Percentiles rank a stretch among this genome's conserved stretches.
Conservation (phyloP, 2,329 filamentous ascomycete genomes). For the Niveomyces coronatus region DNA sequence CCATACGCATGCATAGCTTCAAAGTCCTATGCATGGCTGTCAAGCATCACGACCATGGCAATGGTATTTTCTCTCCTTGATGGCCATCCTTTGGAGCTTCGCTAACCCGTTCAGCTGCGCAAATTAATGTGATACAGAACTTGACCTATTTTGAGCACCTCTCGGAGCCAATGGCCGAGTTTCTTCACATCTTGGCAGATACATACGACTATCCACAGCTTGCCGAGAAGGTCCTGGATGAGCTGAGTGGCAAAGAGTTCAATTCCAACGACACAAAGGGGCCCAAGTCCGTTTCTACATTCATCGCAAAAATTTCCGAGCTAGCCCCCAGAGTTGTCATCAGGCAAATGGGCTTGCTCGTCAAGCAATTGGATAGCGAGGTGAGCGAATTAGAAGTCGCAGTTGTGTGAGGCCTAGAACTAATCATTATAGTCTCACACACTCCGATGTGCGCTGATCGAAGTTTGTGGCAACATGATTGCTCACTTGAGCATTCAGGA, state of each 20-base stretch:
- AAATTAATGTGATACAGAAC: conserved; percentile 96
- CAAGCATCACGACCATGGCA: conserved; percentile 95
- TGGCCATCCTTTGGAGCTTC: conserved; percentile 8
- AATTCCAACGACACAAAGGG: conserved; percentile 93
- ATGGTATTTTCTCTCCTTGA: conserved; percentile 47
- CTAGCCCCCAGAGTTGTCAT: conserved; percentile 85
- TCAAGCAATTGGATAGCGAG: conserved; percentile 92
- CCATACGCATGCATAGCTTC: conserved; percentile 93
- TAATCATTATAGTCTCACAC: conserved; percentile 63
- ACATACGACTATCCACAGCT: conserved; percentile 97
- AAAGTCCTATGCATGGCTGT: conserved; percentile 93
- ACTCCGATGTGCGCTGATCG: conserved; percentile 83
- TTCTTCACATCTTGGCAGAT: conserved; percentile 87
- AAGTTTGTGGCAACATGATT: conserved; percentile 94
- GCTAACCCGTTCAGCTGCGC: conserved; percentile 56
- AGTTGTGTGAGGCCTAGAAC: neutral
- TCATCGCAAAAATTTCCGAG: conserved; percentile 88
- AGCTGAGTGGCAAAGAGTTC: conserved; percentile 96
- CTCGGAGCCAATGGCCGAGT: conserved; percentile 98
- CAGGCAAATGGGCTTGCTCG: conserved; percentile 92
- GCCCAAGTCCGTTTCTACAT: conserved; percentile 90
- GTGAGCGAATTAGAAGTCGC: conserved; percentile 29
- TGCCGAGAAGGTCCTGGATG: conserved; percentile 83
- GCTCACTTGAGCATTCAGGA: conserved; percentile 82
- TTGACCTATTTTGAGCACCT: conserved; percentile 97